Evolutionary conservation across 352 stramenopile genomes (phyloP).

Genomic region (Lagenidium giganteum): DNA sequence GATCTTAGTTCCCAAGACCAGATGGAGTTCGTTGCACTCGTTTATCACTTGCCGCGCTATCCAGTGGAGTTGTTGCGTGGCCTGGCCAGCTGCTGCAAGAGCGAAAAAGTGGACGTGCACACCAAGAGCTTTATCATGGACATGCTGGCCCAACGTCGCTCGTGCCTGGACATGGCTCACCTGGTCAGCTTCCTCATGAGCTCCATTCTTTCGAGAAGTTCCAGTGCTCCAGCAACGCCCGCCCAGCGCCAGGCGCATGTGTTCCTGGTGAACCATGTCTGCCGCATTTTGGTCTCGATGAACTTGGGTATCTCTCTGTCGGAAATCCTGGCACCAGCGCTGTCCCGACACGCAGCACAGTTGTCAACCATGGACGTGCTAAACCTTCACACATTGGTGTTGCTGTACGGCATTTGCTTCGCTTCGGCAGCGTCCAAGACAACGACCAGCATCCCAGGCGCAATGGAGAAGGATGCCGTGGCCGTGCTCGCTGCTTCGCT

Average conservation of each 20-base stretch:
- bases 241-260: conserved; percentile 33
- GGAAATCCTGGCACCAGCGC: conserved; percentile 60
- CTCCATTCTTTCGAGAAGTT: conserved; percentile 38
- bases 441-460: conserved; percentile 28
- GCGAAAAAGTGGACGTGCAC: conserved; percentile 37
- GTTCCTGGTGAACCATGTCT: conserved; percentile 59
- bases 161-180: conserved; percentile 61
- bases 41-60: conserved; percentile 75
- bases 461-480: conserved; percentile 35
- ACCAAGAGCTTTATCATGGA: conserved; percentile 84
- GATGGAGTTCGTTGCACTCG: conserved; percentile 60
- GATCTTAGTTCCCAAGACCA: conserved; percentile 42
- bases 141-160: conserved; percentile 62
- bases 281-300: conserved; percentile 53
- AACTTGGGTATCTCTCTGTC: conserved; percentile 59
- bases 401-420: conserved; percentile 58
- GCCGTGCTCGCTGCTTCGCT: neutral
- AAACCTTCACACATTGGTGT: conserved; percentile 52
- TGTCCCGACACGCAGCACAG: conserved; percentile 38
- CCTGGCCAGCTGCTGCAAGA: conserved; percentile 76
- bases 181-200: conserved; percentile 82
- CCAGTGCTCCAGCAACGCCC: conserved; percentile 9
- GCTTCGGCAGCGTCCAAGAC: conserved; percentile 25
- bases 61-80: conserved; percentile 60
- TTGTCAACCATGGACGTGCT: conserved; percentile 28